These are phyloP conservation scores for Ceriops zippeliana DNA, from an alignment of 345 rosid genomes.

Conservation along the genomic window DNA sequence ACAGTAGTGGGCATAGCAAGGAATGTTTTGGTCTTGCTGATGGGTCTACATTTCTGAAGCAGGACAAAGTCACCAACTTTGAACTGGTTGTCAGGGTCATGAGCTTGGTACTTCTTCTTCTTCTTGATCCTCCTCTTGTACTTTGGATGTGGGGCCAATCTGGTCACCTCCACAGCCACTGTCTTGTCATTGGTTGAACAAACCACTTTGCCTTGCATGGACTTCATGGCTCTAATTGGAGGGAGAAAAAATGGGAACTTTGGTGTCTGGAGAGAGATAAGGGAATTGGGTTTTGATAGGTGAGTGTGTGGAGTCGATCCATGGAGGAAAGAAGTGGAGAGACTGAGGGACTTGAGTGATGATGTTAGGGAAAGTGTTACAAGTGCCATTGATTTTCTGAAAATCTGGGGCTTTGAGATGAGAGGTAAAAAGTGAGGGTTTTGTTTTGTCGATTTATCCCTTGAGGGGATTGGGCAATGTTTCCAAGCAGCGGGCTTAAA, in stretches of 20 bases:
- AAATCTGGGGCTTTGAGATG: neutral
- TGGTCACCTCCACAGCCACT: conserved; percentile 70
- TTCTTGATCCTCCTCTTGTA: conserved; percentile 78
- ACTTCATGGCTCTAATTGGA: conserved; percentile 62
- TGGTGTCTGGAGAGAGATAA: conserved; percentile 6
- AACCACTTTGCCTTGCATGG: conserved; percentile 76
- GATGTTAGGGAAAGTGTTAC: conserved; percentile 26
- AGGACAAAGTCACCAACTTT: conserved; percentile 71
- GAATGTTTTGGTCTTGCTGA: conserved; percentile 78
- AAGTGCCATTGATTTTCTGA: neutral
- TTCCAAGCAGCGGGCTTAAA: no score
- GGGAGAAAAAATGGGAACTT: conserved; percentile 31
- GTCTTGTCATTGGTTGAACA: conserved; percentile 84
- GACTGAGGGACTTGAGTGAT: conserved; percentile 42
- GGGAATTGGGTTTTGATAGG: conserved; percentile 46
- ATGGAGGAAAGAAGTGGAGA: conserved; percentile 47
- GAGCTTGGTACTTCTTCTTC: conserved; percentile 94
- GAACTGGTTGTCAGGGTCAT: conserved; percentile 81
- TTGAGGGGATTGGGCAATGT: neutral
- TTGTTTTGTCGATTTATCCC: neutral
- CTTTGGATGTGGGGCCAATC: conserved; percentile 76
- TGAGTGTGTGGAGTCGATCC: conserved; percentile 46
- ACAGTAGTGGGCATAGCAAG: conserved; percentile 52
- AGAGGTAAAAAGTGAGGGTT: neutral
- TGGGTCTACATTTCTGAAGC: conserved; percentile 72